These are phyloP conservation scores for Pyrenochaeta sp. DNA, from an alignment of 2,329 filamentous ascomycete genomes.

Conservation along the genomic window DNA sequence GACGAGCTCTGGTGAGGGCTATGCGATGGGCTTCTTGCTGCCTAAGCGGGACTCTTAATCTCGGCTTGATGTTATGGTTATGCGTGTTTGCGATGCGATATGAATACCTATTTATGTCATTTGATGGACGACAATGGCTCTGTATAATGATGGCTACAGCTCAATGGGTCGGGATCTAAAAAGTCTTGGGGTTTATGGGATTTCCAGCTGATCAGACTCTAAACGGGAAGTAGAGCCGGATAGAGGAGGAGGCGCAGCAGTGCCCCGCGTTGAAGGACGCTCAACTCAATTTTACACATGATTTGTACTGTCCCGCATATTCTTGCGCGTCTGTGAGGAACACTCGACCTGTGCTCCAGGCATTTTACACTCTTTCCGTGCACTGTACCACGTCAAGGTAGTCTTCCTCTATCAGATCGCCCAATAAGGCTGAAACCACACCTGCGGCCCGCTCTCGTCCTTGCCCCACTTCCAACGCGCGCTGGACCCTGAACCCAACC, in stretches of 20 bases:
- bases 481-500: slow-evolving; percentile 17
- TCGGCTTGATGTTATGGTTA: slow-evolving; percentile 2
- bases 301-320: not conserved
- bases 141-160: not conserved
- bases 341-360: not conserved
- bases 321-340: not conserved
- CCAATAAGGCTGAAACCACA: slow-evolving; percentile 8
- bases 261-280: slow-evolving; percentile 15
- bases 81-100: not conserved
- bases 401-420: not conserved
- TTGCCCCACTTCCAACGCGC: slow-evolving; percentile 17
- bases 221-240: slow-evolving; percentile 11
- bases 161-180: not conserved
- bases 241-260: slow-evolving; percentile 21
- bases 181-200: not conserved
- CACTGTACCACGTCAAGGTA: too few species aligned
- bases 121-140: not conserved
- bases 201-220: slow-evolving; percentile 6
- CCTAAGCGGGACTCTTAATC: slow-evolving; percentile 24
- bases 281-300: slow-evolving; percentile 11
- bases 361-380: not conserved
- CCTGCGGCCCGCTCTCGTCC: slow-evolving; percentile 11
- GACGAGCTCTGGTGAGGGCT: slow-evolving; percentile 33
- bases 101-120: not conserved
- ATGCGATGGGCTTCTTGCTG: slow-evolving; percentile 41